Conservation (phyloP, 306 rosid genomes). For the Gillenia trifoliata region DNA sequence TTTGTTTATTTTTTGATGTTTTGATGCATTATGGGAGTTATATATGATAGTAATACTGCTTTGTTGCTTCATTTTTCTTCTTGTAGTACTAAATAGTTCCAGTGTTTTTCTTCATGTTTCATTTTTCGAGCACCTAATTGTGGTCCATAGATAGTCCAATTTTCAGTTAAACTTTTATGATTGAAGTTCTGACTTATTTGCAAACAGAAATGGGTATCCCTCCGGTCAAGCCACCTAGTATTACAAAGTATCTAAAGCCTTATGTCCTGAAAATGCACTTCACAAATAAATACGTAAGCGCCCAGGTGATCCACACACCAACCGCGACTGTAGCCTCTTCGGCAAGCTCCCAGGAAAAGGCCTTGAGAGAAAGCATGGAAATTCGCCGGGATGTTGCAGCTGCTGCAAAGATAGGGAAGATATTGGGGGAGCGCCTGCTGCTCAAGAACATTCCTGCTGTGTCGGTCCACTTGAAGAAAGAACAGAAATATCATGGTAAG, state of each 20-base stretch:
- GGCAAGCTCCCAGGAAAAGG: slow-evolving; percentile 82
- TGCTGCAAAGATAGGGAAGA: slow-evolving; percentile 78
- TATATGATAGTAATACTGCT: neutral
- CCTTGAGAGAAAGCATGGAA: slow-evolving; percentile 57
- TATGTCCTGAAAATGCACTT: slow-evolving; percentile 86
- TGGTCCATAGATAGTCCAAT: neutral
- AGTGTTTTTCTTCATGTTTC: neutral
- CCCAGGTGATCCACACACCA: slow-evolving; percentile 73
- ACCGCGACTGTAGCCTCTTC: slow-evolving; percentile 82
- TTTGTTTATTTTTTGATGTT: neutral
- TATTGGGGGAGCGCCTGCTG: slow-evolving; percentile 76
- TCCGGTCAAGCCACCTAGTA: slow-evolving; percentile 56
- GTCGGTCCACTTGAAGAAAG: slow-evolving; percentile 72
- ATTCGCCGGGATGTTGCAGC: slow-evolving; percentile 74
- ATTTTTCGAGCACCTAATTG: neutral
- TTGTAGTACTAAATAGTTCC: neutral
- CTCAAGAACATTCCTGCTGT: slow-evolving; percentile 73
- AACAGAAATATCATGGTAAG: slow-evolving; percentile 92
- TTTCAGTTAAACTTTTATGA: neutral
- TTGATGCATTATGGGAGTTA: neutral
- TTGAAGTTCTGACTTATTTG: slow-evolving; percentile 4
- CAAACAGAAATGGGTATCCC: slow-evolving; percentile 62
- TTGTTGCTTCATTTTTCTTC: neutral
- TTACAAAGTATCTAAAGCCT: slow-evolving; percentile 68
- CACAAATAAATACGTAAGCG: slow-evolving; percentile 72